Evolutionary conservation across 2,329 filamentous ascomycete genomes (phyloP).

Genomic region (Calonectria pseudoturangicola): DNA sequence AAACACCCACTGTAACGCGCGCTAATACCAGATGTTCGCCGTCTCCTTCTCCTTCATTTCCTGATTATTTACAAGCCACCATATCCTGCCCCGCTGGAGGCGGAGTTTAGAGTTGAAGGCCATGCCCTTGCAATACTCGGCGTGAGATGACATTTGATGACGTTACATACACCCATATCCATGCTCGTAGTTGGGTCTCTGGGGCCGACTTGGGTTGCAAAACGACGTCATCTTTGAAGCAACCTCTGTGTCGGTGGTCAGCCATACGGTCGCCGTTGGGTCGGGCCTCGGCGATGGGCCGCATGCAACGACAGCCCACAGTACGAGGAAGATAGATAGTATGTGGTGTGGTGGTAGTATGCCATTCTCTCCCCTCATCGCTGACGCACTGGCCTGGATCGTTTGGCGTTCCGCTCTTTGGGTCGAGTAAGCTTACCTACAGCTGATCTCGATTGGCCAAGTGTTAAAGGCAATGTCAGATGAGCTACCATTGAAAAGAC

Average conservation of each 20-base stretch:
- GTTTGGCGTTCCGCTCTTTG: not conserved
- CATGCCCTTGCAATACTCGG: constrained; percentile 2
- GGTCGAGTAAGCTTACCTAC: not conserved
- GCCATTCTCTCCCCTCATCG: not conserved
- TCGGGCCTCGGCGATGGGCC: not conserved
- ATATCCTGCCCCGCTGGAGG: not conserved
- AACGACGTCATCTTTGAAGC: constrained; percentile 1
- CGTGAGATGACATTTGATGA: constrained; percentile 20
- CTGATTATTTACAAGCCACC: not conserved
- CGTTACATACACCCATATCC: constrained; percentile 10
- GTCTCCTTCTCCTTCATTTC: constrained; percentile 5
- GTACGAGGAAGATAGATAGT: not conserved
- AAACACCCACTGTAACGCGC: not conserved
- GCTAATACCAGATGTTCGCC: not conserved
- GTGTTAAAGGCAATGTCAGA: not conserved
- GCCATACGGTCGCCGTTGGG: not conserved
- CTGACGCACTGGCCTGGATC: not conserved
- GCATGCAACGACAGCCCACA: not conserved
- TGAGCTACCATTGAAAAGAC: not conserved
- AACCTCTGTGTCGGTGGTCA: constrained; percentile 6
- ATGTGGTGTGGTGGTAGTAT: not conserved
- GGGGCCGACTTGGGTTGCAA: constrained; percentile 3
- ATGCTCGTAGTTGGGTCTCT: not conserved
- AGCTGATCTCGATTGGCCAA: not conserved
- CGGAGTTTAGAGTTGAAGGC: constrained; percentile 14